Evolutionary conservation across 2,329 filamentous ascomycete genomes (phyloP).

Genomic region (Paracamarosporium sp.): DNA sequence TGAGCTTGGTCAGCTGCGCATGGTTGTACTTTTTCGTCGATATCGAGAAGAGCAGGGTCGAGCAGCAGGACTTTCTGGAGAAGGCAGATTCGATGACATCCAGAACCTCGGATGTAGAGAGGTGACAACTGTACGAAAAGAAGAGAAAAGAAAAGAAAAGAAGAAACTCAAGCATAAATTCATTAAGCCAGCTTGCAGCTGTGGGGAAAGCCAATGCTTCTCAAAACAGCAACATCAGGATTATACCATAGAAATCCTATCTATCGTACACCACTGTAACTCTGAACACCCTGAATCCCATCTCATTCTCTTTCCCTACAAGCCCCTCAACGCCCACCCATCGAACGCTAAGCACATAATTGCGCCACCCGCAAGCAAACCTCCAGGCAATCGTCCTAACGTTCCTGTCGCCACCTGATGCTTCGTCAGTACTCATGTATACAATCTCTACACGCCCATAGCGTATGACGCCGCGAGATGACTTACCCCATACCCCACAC

Average conservation of each 20-base stretch:
- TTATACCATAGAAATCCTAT: no score
- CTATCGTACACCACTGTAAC: neutral
- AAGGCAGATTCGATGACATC: constrained; percentile 9
- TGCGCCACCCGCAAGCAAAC: constrained; percentile 21
- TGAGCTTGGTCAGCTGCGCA: constrained; percentile 26
- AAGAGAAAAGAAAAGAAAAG: neutral
- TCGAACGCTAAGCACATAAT: neutral
- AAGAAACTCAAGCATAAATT: no score
- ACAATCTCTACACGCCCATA: no score
- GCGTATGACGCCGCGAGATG: neutral
- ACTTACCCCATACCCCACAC: constrained; percentile 12
- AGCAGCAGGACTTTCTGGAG: constrained; percentile 31
- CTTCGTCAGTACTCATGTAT: neutral
- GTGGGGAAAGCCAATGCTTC: no score
- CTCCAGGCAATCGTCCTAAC: constrained; percentile 20
- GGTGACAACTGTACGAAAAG: neutral
- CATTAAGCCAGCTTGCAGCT: no score
- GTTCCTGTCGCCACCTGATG: constrained; percentile 29
- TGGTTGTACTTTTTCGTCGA: constrained; percentile 33
- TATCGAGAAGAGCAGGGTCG: constrained; percentile 29
- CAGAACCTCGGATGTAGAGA: neutral
- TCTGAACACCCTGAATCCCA: neutral
- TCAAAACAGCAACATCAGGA: no score
- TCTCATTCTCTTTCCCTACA: neutral
- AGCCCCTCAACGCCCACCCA: neutral